phyloP scores from a whole-genome alignment of 371 early-diverging fungal species.

The Mucor velutinosus region DNA sequence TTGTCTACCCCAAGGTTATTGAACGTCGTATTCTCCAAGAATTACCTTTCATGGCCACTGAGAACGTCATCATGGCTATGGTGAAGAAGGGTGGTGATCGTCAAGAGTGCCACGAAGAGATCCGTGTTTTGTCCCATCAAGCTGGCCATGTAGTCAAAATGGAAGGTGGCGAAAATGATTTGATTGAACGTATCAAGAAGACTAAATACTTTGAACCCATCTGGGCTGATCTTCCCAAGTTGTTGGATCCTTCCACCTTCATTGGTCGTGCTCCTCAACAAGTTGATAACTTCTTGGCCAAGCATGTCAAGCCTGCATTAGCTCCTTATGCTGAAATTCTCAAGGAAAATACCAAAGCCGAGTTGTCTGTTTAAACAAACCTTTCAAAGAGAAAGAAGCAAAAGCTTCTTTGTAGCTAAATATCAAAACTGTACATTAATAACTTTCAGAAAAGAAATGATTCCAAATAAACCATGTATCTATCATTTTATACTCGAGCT shows the following conservation, averaged over 20 bases:
- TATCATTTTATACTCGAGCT: neutral
- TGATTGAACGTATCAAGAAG: slow-evolving; percentile 87
- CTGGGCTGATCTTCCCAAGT: slow-evolving; percentile 67
- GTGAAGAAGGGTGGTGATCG: slow-evolving; percentile 96
- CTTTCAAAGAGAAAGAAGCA: neutral
- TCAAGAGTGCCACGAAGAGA: slow-evolving; percentile 95
- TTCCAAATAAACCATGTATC: neutral
- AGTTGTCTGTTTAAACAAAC: slow-evolving; percentile 57
- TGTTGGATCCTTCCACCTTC: slow-evolving; percentile 92
- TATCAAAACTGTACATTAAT: neutral
- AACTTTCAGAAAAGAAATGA: neutral
- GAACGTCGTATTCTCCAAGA: slow-evolving; percentile 90
- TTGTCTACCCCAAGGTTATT: slow-evolving; percentile 97
- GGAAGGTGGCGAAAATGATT: slow-evolving; percentile 92
- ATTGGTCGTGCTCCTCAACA: slow-evolving; percentile 96
- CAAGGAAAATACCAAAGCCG: slow-evolving; percentile 56
- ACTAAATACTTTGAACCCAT: slow-evolving; percentile 90
- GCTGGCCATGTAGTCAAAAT: slow-evolving; percentile 91
- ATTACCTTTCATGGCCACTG: slow-evolving; percentile 98
- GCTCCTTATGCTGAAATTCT: slow-evolving; percentile 71
- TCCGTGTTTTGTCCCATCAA: slow-evolving; percentile 94
- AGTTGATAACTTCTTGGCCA: slow-evolving; percentile 81
- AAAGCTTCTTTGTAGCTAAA: neutral
- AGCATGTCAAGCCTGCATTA: slow-evolving; percentile 87
- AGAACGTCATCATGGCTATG: slow-evolving; percentile 99